Evolutionary conservation across 768 basidiomycete genomes (phyloP).

Genomic region (Boletellus ananiceps): DNA sequence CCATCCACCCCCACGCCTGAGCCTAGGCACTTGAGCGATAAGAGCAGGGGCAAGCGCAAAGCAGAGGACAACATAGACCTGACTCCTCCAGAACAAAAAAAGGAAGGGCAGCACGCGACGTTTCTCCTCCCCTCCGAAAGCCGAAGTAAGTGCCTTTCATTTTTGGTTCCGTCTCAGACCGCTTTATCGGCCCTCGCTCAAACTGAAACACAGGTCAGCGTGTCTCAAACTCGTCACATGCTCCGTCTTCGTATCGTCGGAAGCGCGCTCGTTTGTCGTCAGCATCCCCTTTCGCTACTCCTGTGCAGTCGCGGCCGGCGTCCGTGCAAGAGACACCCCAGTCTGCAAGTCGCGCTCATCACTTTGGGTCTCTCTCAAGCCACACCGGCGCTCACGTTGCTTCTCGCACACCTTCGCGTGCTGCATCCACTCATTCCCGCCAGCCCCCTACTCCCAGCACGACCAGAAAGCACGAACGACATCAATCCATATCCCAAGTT

Average conservation of each 20-base stretch:
- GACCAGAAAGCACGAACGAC: constrained; percentile 31
- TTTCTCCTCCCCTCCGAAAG: constrained; percentile 55
- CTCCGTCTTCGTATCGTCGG: constrained; percentile 69
- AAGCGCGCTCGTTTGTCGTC: constrained; percentile 63
- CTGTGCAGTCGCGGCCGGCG: constrained; percentile 28
- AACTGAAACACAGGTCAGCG: constrained; percentile 44
- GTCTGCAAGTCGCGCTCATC: constrained; percentile 11
- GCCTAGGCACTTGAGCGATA: constrained; percentile 31
- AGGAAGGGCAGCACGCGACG: constrained; percentile 48
- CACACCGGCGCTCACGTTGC: constrained; percentile 26
- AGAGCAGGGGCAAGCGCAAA: constrained; percentile 61
- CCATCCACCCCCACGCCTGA: constrained; percentile 34
- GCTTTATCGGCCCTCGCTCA: constrained; percentile 23
- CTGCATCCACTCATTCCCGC: constrained; percentile 33
- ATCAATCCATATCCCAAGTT: constrained; percentile 58
- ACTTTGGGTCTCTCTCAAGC: constrained; percentile 34
- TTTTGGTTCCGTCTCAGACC: constrained; percentile 16
- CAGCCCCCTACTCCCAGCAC: constrained; percentile 24
- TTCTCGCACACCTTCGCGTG: constrained; percentile 35
- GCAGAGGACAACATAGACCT: constrained; percentile 68
- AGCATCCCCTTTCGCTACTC: constrained; percentile 32
- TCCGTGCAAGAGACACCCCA: constrained; percentile 27
- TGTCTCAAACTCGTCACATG: constrained; percentile 49
- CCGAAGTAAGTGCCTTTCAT: constrained; percentile 45
- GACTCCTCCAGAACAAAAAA: constrained; percentile 61